These are phyloP conservation scores for Ascochyta lentis DNA, from an alignment of 2,329 filamentous ascomycete genomes.

Conservation along the genomic window DNA sequence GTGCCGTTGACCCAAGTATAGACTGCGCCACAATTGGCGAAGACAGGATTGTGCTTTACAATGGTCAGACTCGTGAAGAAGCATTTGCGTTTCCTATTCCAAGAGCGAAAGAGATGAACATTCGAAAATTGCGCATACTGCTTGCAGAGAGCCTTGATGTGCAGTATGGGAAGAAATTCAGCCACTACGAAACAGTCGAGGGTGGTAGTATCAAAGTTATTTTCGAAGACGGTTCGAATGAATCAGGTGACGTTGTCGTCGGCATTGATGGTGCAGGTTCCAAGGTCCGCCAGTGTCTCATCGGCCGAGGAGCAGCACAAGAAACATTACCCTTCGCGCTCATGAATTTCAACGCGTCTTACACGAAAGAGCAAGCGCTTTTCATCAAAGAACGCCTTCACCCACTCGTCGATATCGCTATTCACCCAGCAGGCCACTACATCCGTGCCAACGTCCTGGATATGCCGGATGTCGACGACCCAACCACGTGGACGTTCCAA, in stretches of 20 bases:
- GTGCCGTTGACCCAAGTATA: slow-evolving; percentile 44
- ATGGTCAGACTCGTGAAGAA: slow-evolving; percentile 44
- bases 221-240: slow-evolving; percentile 36
- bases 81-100: slow-evolving; percentile 46
- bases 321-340: slow-evolving; percentile 37
- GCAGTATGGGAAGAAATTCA: slow-evolving; percentile 31
- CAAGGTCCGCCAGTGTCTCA: slow-evolving; percentile 33
- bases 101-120: slow-evolving; percentile 42
- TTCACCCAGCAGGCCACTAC: slow-evolving; percentile 42
- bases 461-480: slow-evolving; percentile 40
- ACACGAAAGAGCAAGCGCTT: slow-evolving; percentile 31
- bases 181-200: slow-evolving; percentile 19
- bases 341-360: slow-evolving; percentile 41
- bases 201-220: slow-evolving; percentile 34
- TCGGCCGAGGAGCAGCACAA: slow-evolving; percentile 26
- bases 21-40: slow-evolving; percentile 36
- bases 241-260: slow-evolving; percentile 29
- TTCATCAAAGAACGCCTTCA: slow-evolving; percentile 37
- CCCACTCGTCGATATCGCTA: slow-evolving; percentile 41
- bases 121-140: slow-evolving; percentile 48
- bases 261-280: slow-evolving; percentile 40
- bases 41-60: slow-evolving; percentile 43
- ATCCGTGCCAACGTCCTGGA: slow-evolving; percentile 42
- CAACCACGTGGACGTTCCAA: slow-evolving; percentile 46
- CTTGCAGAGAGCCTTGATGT: slow-evolving; percentile 47